These are phyloP conservation scores for Penicillium janthinellum DNA, from an alignment of 2,329 filamentous ascomycete species.

Conservation along the genomic window DNA sequence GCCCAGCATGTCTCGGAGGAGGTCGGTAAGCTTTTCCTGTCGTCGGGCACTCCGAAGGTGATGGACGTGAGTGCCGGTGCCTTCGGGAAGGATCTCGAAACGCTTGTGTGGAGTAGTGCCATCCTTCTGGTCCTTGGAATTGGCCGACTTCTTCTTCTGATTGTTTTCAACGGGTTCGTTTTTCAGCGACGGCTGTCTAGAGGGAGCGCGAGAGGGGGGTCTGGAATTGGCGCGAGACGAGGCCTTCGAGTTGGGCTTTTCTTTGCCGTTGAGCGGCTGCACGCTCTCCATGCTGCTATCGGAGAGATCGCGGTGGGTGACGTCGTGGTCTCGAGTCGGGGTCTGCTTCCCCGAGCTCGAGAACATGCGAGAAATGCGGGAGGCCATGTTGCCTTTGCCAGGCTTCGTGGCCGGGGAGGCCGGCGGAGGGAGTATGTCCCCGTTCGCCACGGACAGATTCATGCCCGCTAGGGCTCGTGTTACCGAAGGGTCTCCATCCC, in stretches of 20 bases:
- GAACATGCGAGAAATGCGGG: constrained; percentile 51
- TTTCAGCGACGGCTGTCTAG: constrained; percentile 39
- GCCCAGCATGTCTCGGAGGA: constrained; percentile 80
- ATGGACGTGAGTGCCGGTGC: constrained; percentile 71
- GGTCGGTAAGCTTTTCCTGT: constrained; percentile 91
- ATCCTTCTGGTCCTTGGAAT: constrained; percentile 40
- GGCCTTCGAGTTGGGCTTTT: constrained; percentile 31
- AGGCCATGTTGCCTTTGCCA: constrained; percentile 46
- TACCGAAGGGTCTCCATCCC: constrained; percentile 46
- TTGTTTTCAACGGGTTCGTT: constrained; percentile 30
- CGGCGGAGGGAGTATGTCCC: constrained; percentile 34
- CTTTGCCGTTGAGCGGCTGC: constrained; percentile 36
- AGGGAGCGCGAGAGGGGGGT: constrained; percentile 36
- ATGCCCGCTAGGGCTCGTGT: constrained; percentile 48
- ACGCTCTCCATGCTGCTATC: constrained; percentile 43
- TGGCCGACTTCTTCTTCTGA: constrained; percentile 30
- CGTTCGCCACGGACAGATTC: constrained; percentile 42
- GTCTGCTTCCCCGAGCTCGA: constrained; percentile 42
- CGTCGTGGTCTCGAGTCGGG: constrained; percentile 33
- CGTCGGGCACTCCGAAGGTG: constrained; percentile 85
- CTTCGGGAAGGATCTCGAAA: constrained; percentile 63
- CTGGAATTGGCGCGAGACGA: constrained; percentile 30
- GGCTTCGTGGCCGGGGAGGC: constrained; percentile 34
- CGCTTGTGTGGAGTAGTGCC: constrained; percentile 43
- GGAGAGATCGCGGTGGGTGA: constrained; percentile 36